A percentile compares a stretch with the other conserved stretches of the same genome.
Conservation (phyloP, 768 basidiomycete genomes). For the Lentinula sp. region DNA sequence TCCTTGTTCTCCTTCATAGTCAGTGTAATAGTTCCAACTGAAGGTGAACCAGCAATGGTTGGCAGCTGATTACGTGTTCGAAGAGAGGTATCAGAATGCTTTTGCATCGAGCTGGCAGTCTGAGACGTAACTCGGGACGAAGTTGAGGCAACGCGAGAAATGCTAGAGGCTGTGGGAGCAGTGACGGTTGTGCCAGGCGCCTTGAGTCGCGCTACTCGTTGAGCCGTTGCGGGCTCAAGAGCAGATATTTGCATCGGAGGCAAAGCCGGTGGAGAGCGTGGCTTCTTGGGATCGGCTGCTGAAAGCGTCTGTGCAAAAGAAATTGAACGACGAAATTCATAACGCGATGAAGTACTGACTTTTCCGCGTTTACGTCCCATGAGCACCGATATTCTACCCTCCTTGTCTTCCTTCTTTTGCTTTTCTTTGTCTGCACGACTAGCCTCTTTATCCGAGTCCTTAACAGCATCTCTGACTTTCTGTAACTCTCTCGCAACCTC, state of each 20-base stretch:
- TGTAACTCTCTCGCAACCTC: conserved; percentile 43
- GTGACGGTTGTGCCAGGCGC: conserved; percentile 37
- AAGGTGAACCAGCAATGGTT: conserved; percentile 92
- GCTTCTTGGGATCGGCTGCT: conserved; percentile 73
- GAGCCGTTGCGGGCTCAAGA: conserved; percentile 73
- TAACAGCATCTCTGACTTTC: conserved; percentile 32
- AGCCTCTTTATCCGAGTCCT: conserved; percentile 47
- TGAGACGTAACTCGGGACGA: conserved; percentile 71
- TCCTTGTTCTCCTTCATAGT: conserved; percentile 52
- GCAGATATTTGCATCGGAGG: conserved; percentile 92
- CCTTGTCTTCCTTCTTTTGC: conserved; percentile 74
- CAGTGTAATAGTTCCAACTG: conserved; percentile 60
- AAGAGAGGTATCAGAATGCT: conserved; percentile 78
- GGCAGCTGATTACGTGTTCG: conserved; percentile 71
- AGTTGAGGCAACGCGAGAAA: conserved; percentile 22
- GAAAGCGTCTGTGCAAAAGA: conserved; percentile 62
- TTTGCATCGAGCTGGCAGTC: conserved; percentile 82
- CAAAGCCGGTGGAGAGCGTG: conserved; percentile 60
- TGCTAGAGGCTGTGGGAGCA: conserved; percentile 11
- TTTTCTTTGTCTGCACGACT: conserved; percentile 41
- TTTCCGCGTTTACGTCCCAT: conserved; percentile 91
- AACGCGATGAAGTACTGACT: conserved; percentile 37
- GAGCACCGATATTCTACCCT: conserved; percentile 82
- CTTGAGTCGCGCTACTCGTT: conserved; percentile 81
- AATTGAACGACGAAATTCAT: conserved; percentile 9